phyloP scores from a whole-genome alignment of 2,329 filamentous ascomycete species.

The Pseudogymnoascus sp. region DNA sequence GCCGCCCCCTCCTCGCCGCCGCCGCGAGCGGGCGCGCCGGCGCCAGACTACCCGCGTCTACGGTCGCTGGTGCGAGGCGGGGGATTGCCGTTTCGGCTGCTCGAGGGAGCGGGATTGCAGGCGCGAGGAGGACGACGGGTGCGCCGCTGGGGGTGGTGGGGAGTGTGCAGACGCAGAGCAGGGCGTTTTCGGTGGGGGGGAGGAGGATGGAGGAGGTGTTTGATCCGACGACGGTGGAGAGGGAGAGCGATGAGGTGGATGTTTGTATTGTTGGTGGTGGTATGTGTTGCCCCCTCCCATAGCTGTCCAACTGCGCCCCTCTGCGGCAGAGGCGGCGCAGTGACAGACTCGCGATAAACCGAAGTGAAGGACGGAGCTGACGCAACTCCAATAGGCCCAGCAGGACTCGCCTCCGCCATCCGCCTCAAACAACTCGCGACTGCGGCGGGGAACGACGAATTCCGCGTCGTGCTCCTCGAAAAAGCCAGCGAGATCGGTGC shows the following conservation, averaged over 20 bases:
- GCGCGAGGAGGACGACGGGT: neutral
- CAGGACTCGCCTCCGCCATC: constrained; percentile 87
- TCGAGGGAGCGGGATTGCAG: neutral
- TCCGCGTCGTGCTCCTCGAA: constrained; percentile 84
- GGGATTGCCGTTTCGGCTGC: neutral
- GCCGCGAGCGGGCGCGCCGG: neutral
- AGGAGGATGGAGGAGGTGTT: constrained; percentile 42
- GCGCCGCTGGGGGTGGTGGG: neutral
- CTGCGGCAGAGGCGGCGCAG: neutral
- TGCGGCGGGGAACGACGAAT: constrained; percentile 90
- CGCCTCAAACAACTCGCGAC: constrained; percentile 92
- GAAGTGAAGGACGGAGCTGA: neutral
- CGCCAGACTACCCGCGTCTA: neutral
- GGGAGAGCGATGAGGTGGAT: constrained; percentile 89
- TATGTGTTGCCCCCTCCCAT: constrained; percentile 27
- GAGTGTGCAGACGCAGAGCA: neutral
- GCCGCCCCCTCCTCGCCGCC: neutral
- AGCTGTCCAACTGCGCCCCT: neutral
- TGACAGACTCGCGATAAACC: neutral
- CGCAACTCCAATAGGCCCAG: constrained; percentile 51
- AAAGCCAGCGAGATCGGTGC: constrained; percentile 93
- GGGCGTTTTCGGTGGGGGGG: neutral
- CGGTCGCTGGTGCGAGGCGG: neutral
- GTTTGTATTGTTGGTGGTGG: constrained; percentile 93
- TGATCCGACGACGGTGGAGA: constrained; percentile 62